These are phyloP conservation scores for Fusarium oligoseptatum DNA, from an alignment of 2,329 filamentous ascomycete genomes.

Conservation along the genomic window DNA sequence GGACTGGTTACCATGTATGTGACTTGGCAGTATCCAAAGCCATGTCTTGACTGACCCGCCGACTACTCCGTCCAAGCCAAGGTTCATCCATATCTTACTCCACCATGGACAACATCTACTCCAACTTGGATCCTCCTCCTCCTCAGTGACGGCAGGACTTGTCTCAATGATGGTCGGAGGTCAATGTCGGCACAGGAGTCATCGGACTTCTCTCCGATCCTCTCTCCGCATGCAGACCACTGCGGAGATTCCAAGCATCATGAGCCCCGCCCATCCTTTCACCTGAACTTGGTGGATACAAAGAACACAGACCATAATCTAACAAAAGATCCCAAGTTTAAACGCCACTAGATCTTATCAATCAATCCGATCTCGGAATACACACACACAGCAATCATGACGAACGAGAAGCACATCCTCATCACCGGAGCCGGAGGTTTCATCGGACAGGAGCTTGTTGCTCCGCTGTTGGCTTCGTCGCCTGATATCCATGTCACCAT, in stretches of 20 bases:
- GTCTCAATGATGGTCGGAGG: background rate
- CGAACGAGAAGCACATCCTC: conserved; percentile 57
- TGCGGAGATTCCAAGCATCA: conserved; percentile 31
- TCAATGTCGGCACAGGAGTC: background rate
- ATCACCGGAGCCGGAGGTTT: conserved; percentile 76
- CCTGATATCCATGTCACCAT: conserved; percentile 61
- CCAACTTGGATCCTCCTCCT: background rate
- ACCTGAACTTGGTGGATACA: conserved; percentile 15
- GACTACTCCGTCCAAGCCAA: background rate
- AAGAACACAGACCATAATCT: conserved; percentile 1
- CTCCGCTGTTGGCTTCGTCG: conserved; percentile 62
- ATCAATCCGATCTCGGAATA: conserved; percentile 9
- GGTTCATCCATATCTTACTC: background rate
- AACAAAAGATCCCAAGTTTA: background rate
- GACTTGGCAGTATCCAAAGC: background rate
- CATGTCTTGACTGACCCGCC: background rate
- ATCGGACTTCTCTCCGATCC: conserved; percentile 36
- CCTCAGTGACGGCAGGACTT: background rate
- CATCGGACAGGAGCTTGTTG: conserved; percentile 72
- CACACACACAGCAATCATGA: conserved; percentile 22
- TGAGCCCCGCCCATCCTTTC: conserved; percentile 31
- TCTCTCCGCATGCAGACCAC: conserved; percentile 28
- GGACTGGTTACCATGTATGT: conserved; percentile 15
- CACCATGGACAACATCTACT: background rate
- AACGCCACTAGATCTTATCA: conserved; percentile 3